Conservation (phyloP, 2,329 filamentous ascomycete species). For the Sclerotinia glacialis region DNA sequence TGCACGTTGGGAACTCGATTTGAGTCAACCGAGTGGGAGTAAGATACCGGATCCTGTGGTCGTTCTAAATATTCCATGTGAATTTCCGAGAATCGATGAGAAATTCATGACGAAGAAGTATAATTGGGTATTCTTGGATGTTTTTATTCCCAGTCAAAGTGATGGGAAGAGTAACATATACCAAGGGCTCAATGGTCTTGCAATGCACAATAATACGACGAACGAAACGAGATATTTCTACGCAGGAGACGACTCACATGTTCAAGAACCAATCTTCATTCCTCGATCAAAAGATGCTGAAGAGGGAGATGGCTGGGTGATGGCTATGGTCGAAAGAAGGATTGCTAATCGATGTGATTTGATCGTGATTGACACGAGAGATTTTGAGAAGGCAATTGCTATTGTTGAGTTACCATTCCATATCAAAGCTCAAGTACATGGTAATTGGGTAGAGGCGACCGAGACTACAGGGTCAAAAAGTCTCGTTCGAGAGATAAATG, state of each 20-base stretch:
- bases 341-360: constrained; percentile 39
- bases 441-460: constrained; percentile 36
- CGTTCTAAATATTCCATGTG: constrained; percentile 42
- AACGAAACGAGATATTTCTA: constrained; percentile 39
- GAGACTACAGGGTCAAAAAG: background rate
- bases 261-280: constrained; percentile 55
- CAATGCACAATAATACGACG: constrained; percentile 21
- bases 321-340: constrained; percentile 38
- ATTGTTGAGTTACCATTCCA: constrained; percentile 38
- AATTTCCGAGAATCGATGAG: constrained; percentile 48
- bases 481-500: constrained; percentile 1
- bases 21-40: constrained; percentile 32
- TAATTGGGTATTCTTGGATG: constrained; percentile 42
- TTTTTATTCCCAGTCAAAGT: constrained; percentile 39
- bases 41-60: constrained; percentile 38
- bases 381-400: constrained; percentile 38
- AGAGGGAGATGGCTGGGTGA: constrained; percentile 38
- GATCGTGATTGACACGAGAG: constrained; percentile 41
- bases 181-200: constrained; percentile 24
- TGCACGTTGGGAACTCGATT: constrained; percentile 44
- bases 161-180: constrained; percentile 40
- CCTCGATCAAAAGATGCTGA: constrained; percentile 41
- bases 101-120: constrained; percentile 43
- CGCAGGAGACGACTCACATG: constrained; percentile 43
- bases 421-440: constrained; percentile 28